Percentiles rank a stretch among this genome's conserved stretches.
These are phyloP conservation scores for Saccharomyces pastorianus DNA, from an alignment of 1,139 yeast genomes.

Conservation along the genomic window DNA sequence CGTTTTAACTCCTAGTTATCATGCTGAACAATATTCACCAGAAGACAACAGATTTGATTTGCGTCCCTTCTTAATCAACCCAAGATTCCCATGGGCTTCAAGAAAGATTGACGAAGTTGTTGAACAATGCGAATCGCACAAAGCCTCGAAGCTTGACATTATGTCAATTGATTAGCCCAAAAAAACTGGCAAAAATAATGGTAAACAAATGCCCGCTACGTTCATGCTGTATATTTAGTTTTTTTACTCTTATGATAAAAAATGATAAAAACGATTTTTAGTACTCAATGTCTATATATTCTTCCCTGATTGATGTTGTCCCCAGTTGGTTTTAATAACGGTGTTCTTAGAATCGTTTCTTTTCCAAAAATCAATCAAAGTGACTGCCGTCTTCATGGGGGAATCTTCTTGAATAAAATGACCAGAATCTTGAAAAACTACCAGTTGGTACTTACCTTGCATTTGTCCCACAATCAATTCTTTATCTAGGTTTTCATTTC, in stretches of 20 bases:
- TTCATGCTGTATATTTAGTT: not conserved
- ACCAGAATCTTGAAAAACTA: slow-evolving; percentile 75
- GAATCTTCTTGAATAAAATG: slow-evolving; percentile 91
- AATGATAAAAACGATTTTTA: not conserved
- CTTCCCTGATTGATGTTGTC: slow-evolving; percentile 9
- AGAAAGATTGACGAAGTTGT: slow-evolving; percentile 78
- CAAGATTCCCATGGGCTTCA: slow-evolving; percentile 86
- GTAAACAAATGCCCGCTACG: no score
- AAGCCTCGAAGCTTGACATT: slow-evolving; percentile 30
- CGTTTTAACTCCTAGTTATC: slow-evolving; percentile 90
- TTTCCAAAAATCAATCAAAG: slow-evolving; percentile 48
- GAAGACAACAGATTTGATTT: slow-evolving; percentile 94
- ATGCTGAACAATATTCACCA: slow-evolving; percentile 95
- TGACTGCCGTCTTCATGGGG: slow-evolving; percentile 59
- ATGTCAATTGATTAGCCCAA: slow-evolving; percentile 37
- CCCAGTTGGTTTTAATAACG: slow-evolving; percentile 35
- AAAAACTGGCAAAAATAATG: slow-evolving; percentile 6
- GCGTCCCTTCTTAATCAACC: slow-evolving; percentile 86
- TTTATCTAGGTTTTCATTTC: slow-evolving; percentile 82
- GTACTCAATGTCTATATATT: slow-evolving; percentile 7
- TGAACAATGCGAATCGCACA: slow-evolving; percentile 38
- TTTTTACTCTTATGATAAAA: not conserved
- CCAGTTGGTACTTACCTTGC: slow-evolving; percentile 91
- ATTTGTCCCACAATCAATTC: slow-evolving; percentile 86
- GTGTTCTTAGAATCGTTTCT: slow-evolving; percentile 38